phyloP scores from a whole-genome alignment of 2,329 filamentous ascomycete species.

The Sclerotinia spermophila region DNA sequence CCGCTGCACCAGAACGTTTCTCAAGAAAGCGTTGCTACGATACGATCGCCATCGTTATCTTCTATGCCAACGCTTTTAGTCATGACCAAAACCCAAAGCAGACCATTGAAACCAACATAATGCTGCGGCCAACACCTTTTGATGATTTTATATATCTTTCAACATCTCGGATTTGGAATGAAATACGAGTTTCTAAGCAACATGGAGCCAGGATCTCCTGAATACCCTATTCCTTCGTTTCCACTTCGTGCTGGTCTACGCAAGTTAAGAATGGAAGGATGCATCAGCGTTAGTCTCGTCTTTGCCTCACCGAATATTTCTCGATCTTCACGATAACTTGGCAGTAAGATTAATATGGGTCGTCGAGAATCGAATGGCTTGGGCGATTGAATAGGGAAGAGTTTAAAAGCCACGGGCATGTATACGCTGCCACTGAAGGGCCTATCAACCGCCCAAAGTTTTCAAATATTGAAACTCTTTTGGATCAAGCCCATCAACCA shows the following conservation, averaged over 20 bases:
- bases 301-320: constrained; percentile 1
- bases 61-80: neutral
- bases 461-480: neutral
- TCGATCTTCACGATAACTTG: neutral
- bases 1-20: neutral
- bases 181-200: neutral
- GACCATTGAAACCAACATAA: neutral
- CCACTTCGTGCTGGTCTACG: neutral
- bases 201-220: neutral
- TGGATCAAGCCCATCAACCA: neutral
- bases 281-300: neutral
- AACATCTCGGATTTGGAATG: neutral
- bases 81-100: neutral
- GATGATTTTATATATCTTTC: constrained; percentile 5
- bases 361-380: neutral
- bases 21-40: neutral
- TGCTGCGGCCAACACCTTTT: neutral
- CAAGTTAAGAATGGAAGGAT: neutral
- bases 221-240: neutral
- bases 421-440: neutral
- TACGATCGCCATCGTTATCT: neutral
- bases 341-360: neutral
- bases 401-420: neutral
- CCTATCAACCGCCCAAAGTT: neutral
- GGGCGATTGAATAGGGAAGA: neutral